Evolutionary conservation across 148 eudicot species (phyloP).

Genomic region (Camellia sinensis): DNA sequence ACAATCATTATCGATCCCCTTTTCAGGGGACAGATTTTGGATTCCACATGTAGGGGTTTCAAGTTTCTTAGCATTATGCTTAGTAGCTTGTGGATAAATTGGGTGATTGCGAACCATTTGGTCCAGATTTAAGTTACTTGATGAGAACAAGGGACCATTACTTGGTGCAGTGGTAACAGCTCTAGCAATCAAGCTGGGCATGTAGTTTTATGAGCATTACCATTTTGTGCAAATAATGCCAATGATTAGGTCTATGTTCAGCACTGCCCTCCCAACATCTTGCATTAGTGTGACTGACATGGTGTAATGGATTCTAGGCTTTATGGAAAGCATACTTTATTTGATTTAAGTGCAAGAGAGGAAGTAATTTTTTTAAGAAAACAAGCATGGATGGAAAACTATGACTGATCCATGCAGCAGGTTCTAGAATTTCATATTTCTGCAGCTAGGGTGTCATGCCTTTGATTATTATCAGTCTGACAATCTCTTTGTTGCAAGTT

Average conservation of each 20-base stretch:
- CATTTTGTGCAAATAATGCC: background rate
- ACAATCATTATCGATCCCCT: background rate
- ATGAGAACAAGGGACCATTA: background rate
- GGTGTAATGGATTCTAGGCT: background rate
- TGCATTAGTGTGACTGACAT: background rate
- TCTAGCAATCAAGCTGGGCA: background rate
- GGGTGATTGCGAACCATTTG: background rate
- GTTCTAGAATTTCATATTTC: background rate
- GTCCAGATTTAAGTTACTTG: background rate
- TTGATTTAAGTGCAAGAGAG: conserved; percentile 1
- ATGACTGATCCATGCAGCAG: conserved; percentile 4
- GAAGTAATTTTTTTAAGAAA: background rate
- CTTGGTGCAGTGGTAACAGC: background rate
- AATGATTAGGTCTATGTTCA: background rate
- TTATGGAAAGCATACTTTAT: background rate
- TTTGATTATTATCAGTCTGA: background rate
- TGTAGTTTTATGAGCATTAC: background rate
- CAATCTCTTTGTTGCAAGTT: background rate
- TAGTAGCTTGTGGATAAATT: conserved; percentile 8
- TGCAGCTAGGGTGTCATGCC: background rate
- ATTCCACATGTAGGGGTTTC: background rate
- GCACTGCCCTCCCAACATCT: background rate
- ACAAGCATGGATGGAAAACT: background rate
- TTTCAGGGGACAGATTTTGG: background rate
- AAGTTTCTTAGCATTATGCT: background rate